These are phyloP conservation scores for Xylariales sp. DNA, from an alignment of 2,329 filamentous ascomycete genomes.

Conservation along the genomic window DNA sequence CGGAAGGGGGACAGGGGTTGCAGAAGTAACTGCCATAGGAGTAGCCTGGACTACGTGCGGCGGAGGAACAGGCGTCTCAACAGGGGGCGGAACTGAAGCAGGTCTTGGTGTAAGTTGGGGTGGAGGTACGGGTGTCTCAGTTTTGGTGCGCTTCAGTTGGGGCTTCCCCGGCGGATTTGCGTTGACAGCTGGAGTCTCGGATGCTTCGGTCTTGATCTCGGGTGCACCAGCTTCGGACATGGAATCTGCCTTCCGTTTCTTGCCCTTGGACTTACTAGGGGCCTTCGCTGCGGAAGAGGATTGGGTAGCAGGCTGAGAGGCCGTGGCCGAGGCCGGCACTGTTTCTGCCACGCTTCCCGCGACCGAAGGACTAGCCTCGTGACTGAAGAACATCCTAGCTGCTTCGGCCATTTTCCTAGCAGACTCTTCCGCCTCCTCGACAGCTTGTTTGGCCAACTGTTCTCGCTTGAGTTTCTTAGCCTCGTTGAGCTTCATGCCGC, in stretches of 20 bases:
- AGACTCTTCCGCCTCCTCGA: conserved; percentile 57
- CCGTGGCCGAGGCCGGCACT: conserved; percentile 8
- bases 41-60: conserved; percentile 22
- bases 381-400: conserved; percentile 37
- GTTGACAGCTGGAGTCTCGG: conserved; percentile 22
- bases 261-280: conserved; percentile 23
- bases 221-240: conserved; percentile 24
- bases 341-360: conserved; percentile 24
- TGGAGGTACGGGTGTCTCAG: conserved; percentile 51
- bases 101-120: conserved; percentile 31
- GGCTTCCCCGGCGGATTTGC: conserved; percentile 28
- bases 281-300: conserved; percentile 20
- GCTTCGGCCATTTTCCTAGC: conserved; percentile 49
- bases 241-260: conserved; percentile 44
- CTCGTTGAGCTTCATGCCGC: conserved; percentile 74
- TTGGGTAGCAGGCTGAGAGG: conserved; percentile 12
- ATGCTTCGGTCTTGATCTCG: conserved; percentile 24
- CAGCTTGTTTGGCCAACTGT: conserved; percentile 55
- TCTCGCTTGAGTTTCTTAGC: conserved; percentile 71
- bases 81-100: conserved; percentile 26
- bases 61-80: conserved; percentile 27
- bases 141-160: conserved; percentile 48
- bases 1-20: conserved; percentile 28
- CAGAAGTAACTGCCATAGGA: conserved; percentile 22
- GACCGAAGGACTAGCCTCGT: conserved; percentile 28